phyloP scores from a whole-genome alignment of 306 rosid genomes.

The Corylus heterophylla region DNA sequence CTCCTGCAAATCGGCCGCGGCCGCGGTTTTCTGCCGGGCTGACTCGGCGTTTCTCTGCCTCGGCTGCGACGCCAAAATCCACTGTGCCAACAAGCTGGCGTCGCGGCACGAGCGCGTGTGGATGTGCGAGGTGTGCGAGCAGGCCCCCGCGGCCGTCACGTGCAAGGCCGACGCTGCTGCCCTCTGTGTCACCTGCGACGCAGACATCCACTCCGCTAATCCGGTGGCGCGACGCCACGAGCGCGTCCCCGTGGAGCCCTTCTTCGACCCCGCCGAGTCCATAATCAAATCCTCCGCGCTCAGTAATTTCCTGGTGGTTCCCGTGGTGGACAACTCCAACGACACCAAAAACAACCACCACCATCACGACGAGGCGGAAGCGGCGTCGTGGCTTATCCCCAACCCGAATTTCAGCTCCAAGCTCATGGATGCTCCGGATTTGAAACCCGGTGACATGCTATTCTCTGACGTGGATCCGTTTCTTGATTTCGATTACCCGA shows the following conservation, averaged over 20 bases:
- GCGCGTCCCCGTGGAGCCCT: conserved; percentile 85
- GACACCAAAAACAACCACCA: conserved; percentile 19
- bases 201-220: conserved; percentile 90
- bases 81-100: conserved; percentile 56
- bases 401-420: conserved; percentile 51
- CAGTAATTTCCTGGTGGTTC: conserved; percentile 28
- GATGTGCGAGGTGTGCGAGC: conserved; percentile 97
- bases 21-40: conserved; percentile 65
- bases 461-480: conserved; percentile 77
- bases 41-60: conserved; percentile 86
- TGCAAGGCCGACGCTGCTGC: conserved; percentile 97
- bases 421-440: conserved; percentile 47
- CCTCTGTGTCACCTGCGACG: conserved; percentile 86
- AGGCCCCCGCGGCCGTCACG: conserved; percentile 87
- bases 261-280: conserved; percentile 61
- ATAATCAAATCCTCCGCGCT: conserved; percentile 45
- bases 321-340: conserved; percentile 18
- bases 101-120: conserved; percentile 87
- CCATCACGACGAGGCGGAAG: conserved; percentile 29
- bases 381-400: conserved; percentile 53
- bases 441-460: conserved; percentile 55
- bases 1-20: conserved; percentile 59
- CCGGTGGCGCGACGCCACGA: conserved; percentile 93
- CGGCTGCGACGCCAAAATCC: conserved; percentile 69
- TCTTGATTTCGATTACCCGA: conserved; percentile 68